phyloP scores from a whole-genome alignment of 805 yeast genomes.

The Saccharomycopsis fodiens region DNA sequence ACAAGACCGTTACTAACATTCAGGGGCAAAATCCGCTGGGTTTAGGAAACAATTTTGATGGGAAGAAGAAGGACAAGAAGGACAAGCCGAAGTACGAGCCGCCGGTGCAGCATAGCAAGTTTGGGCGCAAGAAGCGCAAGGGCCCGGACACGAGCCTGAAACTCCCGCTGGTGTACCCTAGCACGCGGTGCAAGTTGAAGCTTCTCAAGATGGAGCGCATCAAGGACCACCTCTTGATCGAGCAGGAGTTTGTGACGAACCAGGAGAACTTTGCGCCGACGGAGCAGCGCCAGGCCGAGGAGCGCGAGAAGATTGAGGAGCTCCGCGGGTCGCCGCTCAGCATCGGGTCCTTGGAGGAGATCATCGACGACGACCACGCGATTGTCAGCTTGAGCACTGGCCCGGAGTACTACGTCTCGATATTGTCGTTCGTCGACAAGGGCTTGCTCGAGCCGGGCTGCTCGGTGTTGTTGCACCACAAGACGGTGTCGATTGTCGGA shows the following conservation, averaged over 20 bases:
- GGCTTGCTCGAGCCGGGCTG: conserved; percentile 95
- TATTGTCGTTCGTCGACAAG: conserved; percentile 93
- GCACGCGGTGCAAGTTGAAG: conserved; percentile 88
- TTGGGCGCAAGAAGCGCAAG: conserved; percentile 88
- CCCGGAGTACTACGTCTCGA: conserved; percentile 94
- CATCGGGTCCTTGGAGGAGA: conserved; percentile 93
- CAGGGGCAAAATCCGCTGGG: conserved; percentile 53
- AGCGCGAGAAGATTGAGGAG: conserved; percentile 89
- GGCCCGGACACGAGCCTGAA: conserved; percentile 83
- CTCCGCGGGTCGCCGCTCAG: conserved; percentile 95
- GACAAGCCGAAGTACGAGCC: conserved; percentile 98
- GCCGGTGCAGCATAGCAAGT: conserved; percentile 82
- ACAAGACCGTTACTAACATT: conserved; percentile 3
- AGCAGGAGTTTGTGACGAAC: conserved; percentile 92
- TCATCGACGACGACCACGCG: conserved; percentile 97
- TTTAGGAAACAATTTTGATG: conserved; percentile 38
- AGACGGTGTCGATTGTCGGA: conserved; percentile 94
- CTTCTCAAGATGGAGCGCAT: conserved; percentile 89
- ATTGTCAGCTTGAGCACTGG: conserved; percentile 94
- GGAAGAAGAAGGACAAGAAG: conserved; percentile 55
- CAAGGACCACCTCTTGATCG: conserved; percentile 89
- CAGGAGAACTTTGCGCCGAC: conserved; percentile 94
- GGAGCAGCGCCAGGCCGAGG: conserved; percentile 94
- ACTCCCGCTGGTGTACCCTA: conserved; percentile 83
- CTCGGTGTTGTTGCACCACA: conserved; percentile 90